A percentile compares a stretch with the other conserved stretches of the same genome.
Conservation (phyloP, 306 rosid genomes). For the Malus orientalis region DNA sequence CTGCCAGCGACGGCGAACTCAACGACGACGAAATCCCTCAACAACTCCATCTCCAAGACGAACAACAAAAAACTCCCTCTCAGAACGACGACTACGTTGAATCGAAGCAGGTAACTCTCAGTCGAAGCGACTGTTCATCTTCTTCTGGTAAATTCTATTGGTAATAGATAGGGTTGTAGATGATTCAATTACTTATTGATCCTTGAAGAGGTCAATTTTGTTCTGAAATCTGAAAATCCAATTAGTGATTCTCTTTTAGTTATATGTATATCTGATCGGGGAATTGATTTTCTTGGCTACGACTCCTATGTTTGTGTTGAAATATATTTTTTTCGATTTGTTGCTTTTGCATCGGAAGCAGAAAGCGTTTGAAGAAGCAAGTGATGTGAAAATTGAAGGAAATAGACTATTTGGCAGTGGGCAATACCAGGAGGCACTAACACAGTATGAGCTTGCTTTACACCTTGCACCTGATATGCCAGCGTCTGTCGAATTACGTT, state of each 20-base stretch:
- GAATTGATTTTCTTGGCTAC: not conserved
- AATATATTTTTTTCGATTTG: not conserved
- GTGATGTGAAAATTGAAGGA: constrained; percentile 70
- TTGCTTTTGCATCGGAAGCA: constrained; percentile 13
- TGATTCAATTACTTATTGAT: not conserved
- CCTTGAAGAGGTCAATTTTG: not conserved
- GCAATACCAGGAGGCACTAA: constrained; percentile 69
- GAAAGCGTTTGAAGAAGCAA: constrained; percentile 70
- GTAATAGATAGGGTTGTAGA: not conserved
- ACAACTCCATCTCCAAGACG: not conserved
- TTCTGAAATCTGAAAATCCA: not conserved
- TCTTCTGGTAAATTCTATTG: not conserved
- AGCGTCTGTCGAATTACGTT: constrained; percentile 61
- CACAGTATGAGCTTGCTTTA: constrained; percentile 58
- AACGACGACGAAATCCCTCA: constrained; percentile 4
- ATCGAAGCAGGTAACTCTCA: not conserved
- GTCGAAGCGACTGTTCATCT: not conserved
- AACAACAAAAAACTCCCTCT: not conserved
- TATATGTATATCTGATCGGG: not conserved
- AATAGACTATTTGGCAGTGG: constrained; percentile 58
- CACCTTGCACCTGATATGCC: constrained; percentile 59
- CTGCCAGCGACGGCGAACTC: constrained; percentile 53
- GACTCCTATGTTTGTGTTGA: not conserved
- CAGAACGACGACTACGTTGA: not conserved
- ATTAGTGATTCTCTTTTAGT: not conserved